Evolutionary conservation across 2,329 filamentous ascomycete species (phyloP), one percentile per base, ranked within the genome.

Genomic region (Sclerotinia sclerotiorum): DNA sequence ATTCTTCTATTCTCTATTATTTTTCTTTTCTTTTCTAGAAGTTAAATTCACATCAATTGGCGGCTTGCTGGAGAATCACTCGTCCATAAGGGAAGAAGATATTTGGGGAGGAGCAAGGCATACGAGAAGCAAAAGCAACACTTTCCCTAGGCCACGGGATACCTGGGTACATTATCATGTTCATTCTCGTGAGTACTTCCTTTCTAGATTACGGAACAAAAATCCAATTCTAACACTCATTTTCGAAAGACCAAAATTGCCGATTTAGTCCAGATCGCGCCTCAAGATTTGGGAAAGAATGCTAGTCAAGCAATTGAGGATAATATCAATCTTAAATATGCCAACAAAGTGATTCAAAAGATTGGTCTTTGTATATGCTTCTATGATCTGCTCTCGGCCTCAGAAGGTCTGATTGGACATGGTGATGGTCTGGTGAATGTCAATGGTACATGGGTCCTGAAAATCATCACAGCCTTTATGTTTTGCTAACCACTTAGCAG

Each of bases 271-370:
- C 92, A 97, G 80, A 96, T 99, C 81, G 85, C 87, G 44, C 95
- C 95, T 1, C 87, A 92, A 76, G 92, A 97, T 78, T 97, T 98
- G 77, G 86, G 88, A 70, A 95, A 95, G 79, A 84, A 88, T 70
- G 96, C 92, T 76, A 86, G 88, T 44, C 86, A 93, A 71, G 93
- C 93, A 1, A 92, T 99, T 72, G 93, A 97, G 80, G 94, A 99
- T 81, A 95, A 95, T 76, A 95, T 99, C 81, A 98, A 99, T 79
- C 85, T 89, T 72, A 99, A 99, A 81, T 99, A 97, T 80, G 89
- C 94, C 69, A 97, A 99, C 81, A 95, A 94, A 80, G 90, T 92
- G 64, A 93, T 99, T 70, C 94, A 97, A 78, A 95, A 95, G 77
- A 89, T 98, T 69, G 95, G 95, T 15, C 88, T 99, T 5, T 97